Conservation (phyloP, 352 stramenopile genomes). For the Pythium diclinum region DNA sequence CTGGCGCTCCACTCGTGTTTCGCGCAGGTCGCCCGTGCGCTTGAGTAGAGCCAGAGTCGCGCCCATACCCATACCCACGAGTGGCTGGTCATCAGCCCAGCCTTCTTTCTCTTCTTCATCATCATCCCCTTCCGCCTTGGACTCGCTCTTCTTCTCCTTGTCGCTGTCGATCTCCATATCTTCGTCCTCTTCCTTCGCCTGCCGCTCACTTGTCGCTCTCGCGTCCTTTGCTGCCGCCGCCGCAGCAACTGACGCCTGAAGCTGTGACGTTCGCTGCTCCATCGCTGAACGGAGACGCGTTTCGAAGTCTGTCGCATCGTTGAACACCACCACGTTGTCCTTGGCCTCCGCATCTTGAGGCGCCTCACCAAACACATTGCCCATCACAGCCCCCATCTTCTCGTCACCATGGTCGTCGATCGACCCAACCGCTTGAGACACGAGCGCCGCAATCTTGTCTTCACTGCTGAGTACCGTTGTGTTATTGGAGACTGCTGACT, state of each 20-base stretch:
- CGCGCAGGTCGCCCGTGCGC: constrained; percentile 90
- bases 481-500: not conserved
- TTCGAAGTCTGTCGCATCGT: constrained; percentile 84
- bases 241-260: constrained; percentile 28
- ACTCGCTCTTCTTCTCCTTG: constrained; percentile 27
- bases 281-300: constrained; percentile 72
- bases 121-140: constrained; percentile 30
- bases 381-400: constrained; percentile 21
- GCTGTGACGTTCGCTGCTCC: constrained; percentile 60
- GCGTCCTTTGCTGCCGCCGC: not conserved
- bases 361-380: constrained; percentile 51
- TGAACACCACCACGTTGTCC: constrained; percentile 69
- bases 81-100: constrained; percentile 83
- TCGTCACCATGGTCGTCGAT: constrained; percentile 25
- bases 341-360: constrained; percentile 28
- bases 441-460: constrained; percentile 58
- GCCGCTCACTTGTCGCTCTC: not conserved
- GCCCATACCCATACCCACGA: constrained; percentile 85
- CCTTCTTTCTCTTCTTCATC: constrained; percentile 49
- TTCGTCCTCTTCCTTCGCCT: constrained; percentile 12
- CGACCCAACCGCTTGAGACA: constrained; percentile 39
- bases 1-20: constrained; percentile 87
- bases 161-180: constrained; percentile 32
- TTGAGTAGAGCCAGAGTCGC: constrained; percentile 91
- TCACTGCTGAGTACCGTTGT: constrained; percentile 34